phyloP scores from a whole-genome alignment of 208 protist species.

The Crithidia mellificae region DNA sequence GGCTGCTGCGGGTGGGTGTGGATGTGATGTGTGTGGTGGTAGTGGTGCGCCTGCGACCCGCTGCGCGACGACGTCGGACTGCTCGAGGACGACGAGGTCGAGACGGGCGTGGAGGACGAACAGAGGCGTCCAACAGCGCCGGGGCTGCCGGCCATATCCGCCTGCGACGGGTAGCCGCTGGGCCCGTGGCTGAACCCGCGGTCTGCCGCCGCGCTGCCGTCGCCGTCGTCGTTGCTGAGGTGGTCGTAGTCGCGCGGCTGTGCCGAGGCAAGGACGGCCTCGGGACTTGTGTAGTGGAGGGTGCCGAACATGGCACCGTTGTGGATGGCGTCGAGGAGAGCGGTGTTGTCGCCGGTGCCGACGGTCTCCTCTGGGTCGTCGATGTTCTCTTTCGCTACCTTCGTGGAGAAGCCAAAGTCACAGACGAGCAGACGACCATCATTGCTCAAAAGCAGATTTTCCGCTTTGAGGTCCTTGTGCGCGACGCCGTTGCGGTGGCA shows the following conservation, averaged over 20 bases:
- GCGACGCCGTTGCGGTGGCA: slow-evolving; percentile 90
- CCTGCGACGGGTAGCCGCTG: slow-evolving; percentile 7
- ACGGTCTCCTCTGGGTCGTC: slow-evolving; percentile 52
- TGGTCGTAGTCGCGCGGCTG: slow-evolving; percentile 18
- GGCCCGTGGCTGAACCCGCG: neutral
- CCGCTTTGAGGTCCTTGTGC: slow-evolving; percentile 90
- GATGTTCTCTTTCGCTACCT: slow-evolving; percentile 50
- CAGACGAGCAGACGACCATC: slow-evolving; percentile 80
- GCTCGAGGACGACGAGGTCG: slow-evolving; percentile 13
- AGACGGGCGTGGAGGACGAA: slow-evolving; percentile 13
- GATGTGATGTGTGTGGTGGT: neutral
- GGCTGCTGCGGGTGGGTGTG: neutral
- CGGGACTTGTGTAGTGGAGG: slow-evolving; percentile 86
- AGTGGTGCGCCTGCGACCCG: slow-evolving; percentile 2
- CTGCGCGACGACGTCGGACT: slow-evolving; percentile 18
- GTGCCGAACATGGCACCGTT: slow-evolving; percentile 61
- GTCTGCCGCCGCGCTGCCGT: slow-evolving; percentile 8
- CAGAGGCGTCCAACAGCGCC: neutral
- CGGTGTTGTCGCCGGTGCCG: slow-evolving; percentile 38
- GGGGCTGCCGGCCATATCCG: slow-evolving; percentile 1
- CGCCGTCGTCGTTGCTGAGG: slow-evolving; percentile 7
- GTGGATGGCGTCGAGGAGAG: slow-evolving; percentile 35
- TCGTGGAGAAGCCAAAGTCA: slow-evolving; percentile 91
- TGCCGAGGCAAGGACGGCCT: slow-evolving; percentile 57
- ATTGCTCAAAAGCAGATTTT: slow-evolving; percentile 84